phyloP scores from a whole-genome alignment of 352 stramenopile species.

The Elongisporangium undulatum region DNA sequence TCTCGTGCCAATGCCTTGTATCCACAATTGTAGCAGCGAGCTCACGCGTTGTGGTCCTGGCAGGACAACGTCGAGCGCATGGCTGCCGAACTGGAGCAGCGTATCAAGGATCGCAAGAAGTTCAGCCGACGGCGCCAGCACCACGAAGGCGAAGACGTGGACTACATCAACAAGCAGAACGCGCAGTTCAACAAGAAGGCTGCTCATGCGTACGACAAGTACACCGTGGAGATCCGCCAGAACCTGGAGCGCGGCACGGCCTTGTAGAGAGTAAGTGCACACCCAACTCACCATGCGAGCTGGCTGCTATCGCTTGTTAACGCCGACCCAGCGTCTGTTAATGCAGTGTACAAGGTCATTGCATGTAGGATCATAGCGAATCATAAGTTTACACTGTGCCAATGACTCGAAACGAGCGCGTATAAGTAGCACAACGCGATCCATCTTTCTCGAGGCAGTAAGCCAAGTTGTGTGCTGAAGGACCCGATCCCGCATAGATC shows the following conservation, averaged over 20 bases:
- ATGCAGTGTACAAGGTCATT: no score
- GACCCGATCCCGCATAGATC: neutral
- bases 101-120: constrained; percentile 67
- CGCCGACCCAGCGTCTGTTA: no score
- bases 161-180: constrained; percentile 98
- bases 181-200: constrained; percentile 98
- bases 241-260: constrained; percentile 97
- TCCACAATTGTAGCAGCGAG: neutral
- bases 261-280: constrained; percentile 72
- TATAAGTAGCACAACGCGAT: no score
- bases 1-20: constrained; percentile 7
- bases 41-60: neutral
- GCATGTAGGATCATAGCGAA: no score
- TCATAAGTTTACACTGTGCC: no score
- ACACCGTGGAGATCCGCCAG: constrained; percentile 97
- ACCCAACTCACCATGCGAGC: no score
- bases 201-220: constrained; percentile 95
- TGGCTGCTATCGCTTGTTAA: no score
- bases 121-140: constrained; percentile 74
- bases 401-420: no score
- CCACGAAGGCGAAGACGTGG: constrained; percentile 90
- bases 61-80: constrained; percentile 70
- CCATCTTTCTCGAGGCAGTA: no score
- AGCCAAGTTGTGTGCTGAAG: neutral
- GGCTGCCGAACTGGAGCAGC: constrained; percentile 65